Evolutionary conservation across 495 filamentous ascomycete species (phyloP).

Genomic region (Aspergillus nidulans): DNA sequence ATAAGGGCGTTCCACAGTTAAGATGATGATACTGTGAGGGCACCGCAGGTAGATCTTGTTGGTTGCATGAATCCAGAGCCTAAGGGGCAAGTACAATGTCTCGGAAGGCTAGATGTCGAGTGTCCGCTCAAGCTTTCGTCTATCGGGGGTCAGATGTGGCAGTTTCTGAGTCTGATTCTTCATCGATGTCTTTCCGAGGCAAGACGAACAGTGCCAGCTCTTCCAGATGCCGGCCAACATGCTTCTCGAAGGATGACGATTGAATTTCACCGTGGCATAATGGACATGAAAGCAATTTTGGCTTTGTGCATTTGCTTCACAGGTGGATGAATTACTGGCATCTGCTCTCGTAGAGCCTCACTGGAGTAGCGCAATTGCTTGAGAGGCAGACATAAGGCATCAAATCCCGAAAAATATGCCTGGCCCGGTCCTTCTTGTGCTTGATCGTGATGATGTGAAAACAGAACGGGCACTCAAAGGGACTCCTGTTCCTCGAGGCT

Average conservation of each 20-base stretch:
- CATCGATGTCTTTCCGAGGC: no score
- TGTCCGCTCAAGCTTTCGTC: no score
- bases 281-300: neutral
- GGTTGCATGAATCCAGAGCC: no score
- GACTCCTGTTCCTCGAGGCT: no score
- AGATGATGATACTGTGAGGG: slow-evolving; percentile 28
- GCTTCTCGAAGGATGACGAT: no score
- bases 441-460: neutral
- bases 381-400: neutral
- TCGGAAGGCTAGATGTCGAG: no score
- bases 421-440: neutral
- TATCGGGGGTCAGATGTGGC: no score
- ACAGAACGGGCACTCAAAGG: neutral
- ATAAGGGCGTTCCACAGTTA: slow-evolving; percentile 24
- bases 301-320: neutral
- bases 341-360: neutral
- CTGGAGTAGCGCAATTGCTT: neutral
- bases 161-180: no score
- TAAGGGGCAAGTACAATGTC: no score
- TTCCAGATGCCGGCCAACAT: no score
- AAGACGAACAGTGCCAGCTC: no score
- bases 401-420: neutral
- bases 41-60: neutral
- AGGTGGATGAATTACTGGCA: neutral
- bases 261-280: no score